phyloP scores from a whole-genome alignment of 805 yeast species.

The Suhomyces prunicola region DNA sequence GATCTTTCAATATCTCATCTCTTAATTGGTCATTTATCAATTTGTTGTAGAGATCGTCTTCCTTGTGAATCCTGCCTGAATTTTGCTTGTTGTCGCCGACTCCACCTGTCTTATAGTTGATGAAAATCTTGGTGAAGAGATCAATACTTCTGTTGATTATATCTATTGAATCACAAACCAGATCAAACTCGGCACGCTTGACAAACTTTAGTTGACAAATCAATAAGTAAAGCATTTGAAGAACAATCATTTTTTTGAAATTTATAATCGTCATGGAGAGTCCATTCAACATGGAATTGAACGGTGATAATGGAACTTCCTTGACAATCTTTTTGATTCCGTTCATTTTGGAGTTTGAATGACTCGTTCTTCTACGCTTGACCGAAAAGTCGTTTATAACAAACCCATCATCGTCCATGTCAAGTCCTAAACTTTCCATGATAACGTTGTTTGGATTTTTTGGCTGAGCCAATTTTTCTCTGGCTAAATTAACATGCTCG shows the following conservation, averaged over 20 bases:
- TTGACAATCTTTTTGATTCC: conserved; percentile 15
- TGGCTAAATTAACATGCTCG: conserved; percentile 21
- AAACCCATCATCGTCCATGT: conserved; percentile 45
- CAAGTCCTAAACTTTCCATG: conserved; percentile 38
- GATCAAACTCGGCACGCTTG: conserved; percentile 22
- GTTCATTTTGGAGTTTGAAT: conserved; percentile 2
- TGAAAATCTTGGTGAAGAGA: conserved; percentile 35
- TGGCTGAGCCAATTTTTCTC: conserved; percentile 7
- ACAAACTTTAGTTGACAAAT: conserved; percentile 38
- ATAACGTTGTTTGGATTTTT: conserved; percentile 17
- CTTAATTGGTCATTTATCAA: conserved; percentile 38
- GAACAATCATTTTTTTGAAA: conserved; percentile 38
- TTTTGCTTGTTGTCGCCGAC: conserved; percentile 5
- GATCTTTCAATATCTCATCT: conserved; percentile 35
- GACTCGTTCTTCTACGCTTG: conserved; percentile 27
- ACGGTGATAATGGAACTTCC: conserved; percentile 37
- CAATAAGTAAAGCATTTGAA: conserved; percentile 42
- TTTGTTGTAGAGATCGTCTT: conserved; percentile 36
- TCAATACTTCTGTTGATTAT: conserved; percentile 26
- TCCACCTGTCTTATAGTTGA: conserved; percentile 31
- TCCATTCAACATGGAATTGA: conserved; percentile 41
- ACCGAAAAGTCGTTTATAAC: conserved; percentile 43
- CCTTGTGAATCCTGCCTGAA: conserved; percentile 21
- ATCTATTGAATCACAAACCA: conserved; percentile 16
- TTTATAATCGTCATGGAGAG: conserved; percentile 42